A percentile compares a stretch with the other conserved stretches of the same genome.
Conservation (phyloP, 2,329 filamentous ascomycete species). For the Leptographium radiaticola region DNA sequence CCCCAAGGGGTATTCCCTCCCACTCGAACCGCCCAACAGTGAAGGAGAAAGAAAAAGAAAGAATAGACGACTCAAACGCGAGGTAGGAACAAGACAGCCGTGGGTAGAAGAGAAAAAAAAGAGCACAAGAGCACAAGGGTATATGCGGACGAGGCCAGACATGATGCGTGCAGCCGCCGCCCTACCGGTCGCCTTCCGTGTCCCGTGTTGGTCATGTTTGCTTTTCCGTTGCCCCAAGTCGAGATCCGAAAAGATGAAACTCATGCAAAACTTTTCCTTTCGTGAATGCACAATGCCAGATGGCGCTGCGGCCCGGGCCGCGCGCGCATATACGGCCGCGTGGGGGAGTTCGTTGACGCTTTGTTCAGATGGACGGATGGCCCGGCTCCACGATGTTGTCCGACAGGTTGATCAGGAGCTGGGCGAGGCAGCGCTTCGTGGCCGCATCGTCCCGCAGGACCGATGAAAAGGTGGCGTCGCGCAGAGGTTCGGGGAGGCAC, state of each 20-base stretch:
- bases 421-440: constrained; percentile 94
- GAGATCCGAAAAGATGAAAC: background rate
- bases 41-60: background rate
- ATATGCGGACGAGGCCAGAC: background rate
- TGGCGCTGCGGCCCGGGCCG: background rate
- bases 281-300: background rate
- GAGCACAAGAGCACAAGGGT: background rate
- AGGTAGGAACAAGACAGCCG: background rate
- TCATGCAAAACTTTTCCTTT: background rate
- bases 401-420: constrained; percentile 89
- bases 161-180: background rate
- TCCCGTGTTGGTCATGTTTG: background rate
- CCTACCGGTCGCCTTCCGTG: background rate
- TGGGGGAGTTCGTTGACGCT: background rate
- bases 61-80: background rate
- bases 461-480: constrained; percentile 92
- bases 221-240: background rate
- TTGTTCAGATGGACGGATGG: constrained; percentile 10
- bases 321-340: background rate
- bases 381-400: constrained; percentile 58
- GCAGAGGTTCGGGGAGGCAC: constrained; percentile 95
- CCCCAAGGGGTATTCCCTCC: background rate
- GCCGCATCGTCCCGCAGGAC: constrained; percentile 94
- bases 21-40: background rate
- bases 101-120: background rate